These are phyloP conservation scores for Anaeramoeba ignava DNA, from an alignment of 78 protist genomes.

Conservation along the genomic window DNA sequence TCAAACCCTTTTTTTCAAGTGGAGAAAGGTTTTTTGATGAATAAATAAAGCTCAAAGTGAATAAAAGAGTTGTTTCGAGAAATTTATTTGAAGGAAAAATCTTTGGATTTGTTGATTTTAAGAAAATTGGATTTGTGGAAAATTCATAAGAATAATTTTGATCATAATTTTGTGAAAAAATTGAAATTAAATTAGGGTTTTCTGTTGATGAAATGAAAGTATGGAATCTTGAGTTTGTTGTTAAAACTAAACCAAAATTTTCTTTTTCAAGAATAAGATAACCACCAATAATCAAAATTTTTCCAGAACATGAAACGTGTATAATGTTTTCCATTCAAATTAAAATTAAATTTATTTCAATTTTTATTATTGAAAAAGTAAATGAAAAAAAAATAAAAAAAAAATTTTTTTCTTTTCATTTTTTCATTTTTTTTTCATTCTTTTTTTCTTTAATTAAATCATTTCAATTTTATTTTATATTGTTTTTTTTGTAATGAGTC, in stretches of 20 bases:
- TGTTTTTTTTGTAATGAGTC: no score
- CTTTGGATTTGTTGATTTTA: background rate
- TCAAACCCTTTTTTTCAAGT: background rate
- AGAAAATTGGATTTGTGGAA: background rate
- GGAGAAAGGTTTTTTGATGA: background rate
- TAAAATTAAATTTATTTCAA: no score
- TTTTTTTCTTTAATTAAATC: background rate
- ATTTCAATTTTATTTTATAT: no score
- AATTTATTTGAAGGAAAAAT: background rate
- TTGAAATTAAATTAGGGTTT: background rate
- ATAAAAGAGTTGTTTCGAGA: background rate
- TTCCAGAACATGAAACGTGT: background rate
- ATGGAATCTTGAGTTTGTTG: background rate
- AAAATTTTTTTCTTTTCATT: background rate
- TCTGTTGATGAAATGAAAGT: background rate
- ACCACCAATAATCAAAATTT: background rate
- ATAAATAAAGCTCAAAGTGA: background rate
- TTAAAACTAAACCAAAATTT: background rate
- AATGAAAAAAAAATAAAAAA: background rate
- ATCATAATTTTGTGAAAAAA: no score
- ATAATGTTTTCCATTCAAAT: no score
- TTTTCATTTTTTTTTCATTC: background rate
- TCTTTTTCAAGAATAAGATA: background rate
- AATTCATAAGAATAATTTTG: background rate
- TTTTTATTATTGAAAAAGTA: no score